Conservation (phyloP, 1,284 basidiomycete genomes). For the Naganishia sp. region DNA sequence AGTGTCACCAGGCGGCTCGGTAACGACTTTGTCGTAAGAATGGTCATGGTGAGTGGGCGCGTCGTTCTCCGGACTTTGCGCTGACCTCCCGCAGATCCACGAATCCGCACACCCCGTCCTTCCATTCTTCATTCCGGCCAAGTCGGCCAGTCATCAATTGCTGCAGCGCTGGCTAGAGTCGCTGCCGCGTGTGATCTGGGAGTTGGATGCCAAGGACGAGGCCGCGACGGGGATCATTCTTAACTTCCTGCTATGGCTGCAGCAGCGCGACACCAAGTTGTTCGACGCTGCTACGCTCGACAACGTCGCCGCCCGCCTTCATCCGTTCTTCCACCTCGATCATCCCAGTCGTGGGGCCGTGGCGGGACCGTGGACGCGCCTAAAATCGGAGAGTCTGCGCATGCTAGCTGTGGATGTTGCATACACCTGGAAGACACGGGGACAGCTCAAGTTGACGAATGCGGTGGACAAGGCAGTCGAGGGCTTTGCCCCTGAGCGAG, state of each 20-base stretch:
- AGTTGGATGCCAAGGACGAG: slow-evolving; percentile 65
- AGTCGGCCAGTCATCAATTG: slow-evolving; percentile 36
- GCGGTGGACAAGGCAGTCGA: slow-evolving; percentile 3
- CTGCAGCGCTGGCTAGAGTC: slow-evolving; percentile 58
- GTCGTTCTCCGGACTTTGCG: neutral
- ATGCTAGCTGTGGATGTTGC: slow-evolving; percentile 25
- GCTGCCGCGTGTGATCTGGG: slow-evolving; percentile 79
- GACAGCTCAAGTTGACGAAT: slow-evolving; percentile 1
- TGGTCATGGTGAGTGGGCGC: slow-evolving; percentile 63
- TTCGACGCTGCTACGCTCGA: slow-evolving; percentile 36
- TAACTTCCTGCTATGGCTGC: slow-evolving; percentile 40
- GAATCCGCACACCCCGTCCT: slow-evolving; percentile 43
- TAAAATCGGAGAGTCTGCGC: slow-evolving; percentile 44
- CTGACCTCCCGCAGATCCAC: slow-evolving; percentile 35
- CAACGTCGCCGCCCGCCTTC: slow-evolving; percentile 55
- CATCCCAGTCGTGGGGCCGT: slow-evolving; percentile 70
- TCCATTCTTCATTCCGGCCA: slow-evolving; percentile 47
- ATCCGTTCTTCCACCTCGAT: slow-evolving; percentile 72
- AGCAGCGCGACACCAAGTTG: slow-evolving; percentile 35
- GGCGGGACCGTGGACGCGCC: slow-evolving; percentile 70
- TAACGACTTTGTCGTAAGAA: slow-evolving; percentile 68
- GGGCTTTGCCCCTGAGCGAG: slow-evolving; percentile 3
- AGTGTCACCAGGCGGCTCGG: slow-evolving; percentile 54
- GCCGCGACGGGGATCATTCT: slow-evolving; percentile 61
- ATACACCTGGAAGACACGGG: slow-evolving; percentile 3